These are phyloP conservation scores for Lepidium sativum DNA, from an alignment of 345 rosid species.

Conservation along the genomic window DNA sequence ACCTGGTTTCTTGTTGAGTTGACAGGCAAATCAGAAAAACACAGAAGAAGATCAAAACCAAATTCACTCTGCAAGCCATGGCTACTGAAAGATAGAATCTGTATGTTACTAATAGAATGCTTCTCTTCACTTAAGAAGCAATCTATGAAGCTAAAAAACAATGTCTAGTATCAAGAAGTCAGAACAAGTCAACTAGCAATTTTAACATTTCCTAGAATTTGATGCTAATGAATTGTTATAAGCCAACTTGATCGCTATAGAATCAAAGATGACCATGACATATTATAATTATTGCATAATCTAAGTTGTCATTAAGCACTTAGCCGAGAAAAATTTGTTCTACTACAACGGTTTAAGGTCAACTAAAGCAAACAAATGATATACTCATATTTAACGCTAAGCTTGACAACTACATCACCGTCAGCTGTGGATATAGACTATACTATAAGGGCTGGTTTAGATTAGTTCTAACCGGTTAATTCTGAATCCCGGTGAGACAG, in stretches of 20 bases:
- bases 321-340: not conserved
- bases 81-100: not conserved
- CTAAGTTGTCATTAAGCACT: not conserved
- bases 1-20: conserved; percentile 20
- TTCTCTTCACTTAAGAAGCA: not conserved
- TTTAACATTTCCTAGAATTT: not conserved
- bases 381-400: not conserved
- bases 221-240: not conserved
- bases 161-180: not conserved
- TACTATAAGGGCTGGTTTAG: too few species aligned
- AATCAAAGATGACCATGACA: not conserved
- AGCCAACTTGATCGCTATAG: not conserved
- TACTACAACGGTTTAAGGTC: not conserved
- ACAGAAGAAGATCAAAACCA: conserved; percentile 1
- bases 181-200: not conserved
- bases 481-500: too few species aligned
- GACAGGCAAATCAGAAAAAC: not conserved
- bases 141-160: not conserved
- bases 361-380: not conserved
- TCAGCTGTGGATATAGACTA: too few species aligned
- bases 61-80: not conserved
- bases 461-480: too few species aligned
- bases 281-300: not conserved
- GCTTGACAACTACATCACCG: too few species aligned
- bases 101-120: not conserved